Conservation (phyloP, 805 yeast species). For the Candida nemodendra region DNA sequence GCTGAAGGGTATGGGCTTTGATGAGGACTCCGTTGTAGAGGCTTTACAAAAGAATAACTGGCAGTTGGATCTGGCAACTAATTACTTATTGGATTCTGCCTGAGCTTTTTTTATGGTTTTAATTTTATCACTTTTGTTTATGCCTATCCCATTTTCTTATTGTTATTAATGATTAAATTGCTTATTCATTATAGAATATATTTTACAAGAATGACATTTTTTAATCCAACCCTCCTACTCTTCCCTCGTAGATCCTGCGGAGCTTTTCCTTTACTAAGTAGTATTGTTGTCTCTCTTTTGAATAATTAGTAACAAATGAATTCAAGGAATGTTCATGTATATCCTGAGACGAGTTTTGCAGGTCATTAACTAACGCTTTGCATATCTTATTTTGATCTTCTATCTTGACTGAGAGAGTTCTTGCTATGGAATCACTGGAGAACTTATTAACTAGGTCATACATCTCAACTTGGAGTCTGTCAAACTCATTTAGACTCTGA, state of each 20-base stretch:
- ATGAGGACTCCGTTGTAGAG: constrained; percentile 55
- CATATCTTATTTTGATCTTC: constrained; percentile 22
- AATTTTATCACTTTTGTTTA: too few species aligned
- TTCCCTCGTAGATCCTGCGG: constrained; percentile 44
- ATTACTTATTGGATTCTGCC: constrained; percentile 73
- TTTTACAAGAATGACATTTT: too few species aligned
- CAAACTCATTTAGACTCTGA: constrained; percentile 18
- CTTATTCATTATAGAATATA: background rate
- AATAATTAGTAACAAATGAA: constrained; percentile 42
- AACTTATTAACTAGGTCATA: constrained; percentile 30
- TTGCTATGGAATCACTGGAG: constrained; percentile 35
- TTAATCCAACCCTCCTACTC: constrained; percentile 35
- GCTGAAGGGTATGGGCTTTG: constrained; percentile 87
- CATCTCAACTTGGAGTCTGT: constrained; percentile 27
- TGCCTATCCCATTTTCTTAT: background rate
- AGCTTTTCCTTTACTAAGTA: constrained; percentile 48
- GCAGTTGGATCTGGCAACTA: constrained; percentile 86
- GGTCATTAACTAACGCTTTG: constrained; percentile 13
- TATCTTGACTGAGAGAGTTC: constrained; percentile 34
- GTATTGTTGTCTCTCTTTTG: constrained; percentile 39
- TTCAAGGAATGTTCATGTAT: constrained; percentile 31
- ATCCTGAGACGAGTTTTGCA: constrained; percentile 15
- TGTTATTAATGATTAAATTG: background rate
- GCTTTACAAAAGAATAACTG: constrained; percentile 72
- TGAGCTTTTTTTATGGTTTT: too few species aligned